Evolutionary conservation across 305 asterid species (phyloP).

Genomic region (Solanum hybrid): DNA sequence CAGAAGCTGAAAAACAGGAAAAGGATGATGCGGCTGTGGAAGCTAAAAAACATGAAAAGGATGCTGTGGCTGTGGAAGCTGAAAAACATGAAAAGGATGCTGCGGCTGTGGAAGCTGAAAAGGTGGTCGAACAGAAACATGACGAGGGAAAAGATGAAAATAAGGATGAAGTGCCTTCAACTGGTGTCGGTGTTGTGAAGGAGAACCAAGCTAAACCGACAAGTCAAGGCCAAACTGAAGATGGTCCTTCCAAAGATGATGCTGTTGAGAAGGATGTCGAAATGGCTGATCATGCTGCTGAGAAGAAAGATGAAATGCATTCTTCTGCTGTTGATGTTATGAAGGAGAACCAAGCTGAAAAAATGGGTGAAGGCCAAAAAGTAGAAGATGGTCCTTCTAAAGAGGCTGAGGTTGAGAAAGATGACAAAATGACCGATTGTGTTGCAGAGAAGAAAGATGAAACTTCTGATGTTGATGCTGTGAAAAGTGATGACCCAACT

Average conservation of each 20-base stretch:
- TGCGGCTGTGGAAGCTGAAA: conserved; percentile 6
- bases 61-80: background rate
- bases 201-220: conserved; percentile 3
- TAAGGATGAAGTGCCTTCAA: background rate
- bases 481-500: background rate
- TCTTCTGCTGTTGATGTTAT: background rate
- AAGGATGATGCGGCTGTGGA: conserved; percentile 5
- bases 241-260: background rate
- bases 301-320: background rate
- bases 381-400: background rate
- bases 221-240: conserved; percentile 3
- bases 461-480: background rate
- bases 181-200: background rate
- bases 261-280: background rate
- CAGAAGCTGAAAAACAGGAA: conserved; percentile 21
- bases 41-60: background rate
- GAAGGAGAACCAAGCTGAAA: background rate
- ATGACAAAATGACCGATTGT: background rate
- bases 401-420: conserved; percentile 3
- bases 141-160: conserved; percentile 12
- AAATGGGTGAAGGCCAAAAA: background rate
- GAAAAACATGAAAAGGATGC: conserved; percentile 13
- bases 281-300: background rate
- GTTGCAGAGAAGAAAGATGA: background rate
- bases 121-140: conserved; percentile 11